Evolutionary conservation across 352 stramenopile species (phyloP), one percentile per base, ranked within the genome.

Genomic region (Globisporangium alternatum): DNA sequence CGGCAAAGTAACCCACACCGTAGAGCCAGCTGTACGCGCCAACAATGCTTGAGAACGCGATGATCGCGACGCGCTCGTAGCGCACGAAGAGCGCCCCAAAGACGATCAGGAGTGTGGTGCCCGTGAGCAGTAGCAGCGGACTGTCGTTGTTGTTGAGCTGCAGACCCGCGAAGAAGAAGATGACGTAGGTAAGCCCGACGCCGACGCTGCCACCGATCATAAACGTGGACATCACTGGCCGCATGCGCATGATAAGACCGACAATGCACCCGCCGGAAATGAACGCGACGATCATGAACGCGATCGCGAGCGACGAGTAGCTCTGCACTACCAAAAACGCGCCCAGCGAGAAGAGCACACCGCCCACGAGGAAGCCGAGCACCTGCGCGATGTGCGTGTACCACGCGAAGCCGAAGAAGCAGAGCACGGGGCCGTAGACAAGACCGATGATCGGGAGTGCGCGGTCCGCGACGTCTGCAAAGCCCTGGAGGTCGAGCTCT

Each of bases 1-100:
- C 69, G 6, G 33, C 55, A 44, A 72, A 80, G 33, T 78, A 71
- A 8, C 73, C 73, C 10, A 80, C 59, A 44, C 73, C 73, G 41
- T 67, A 74, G 43, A 64, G 37, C 21, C 49, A 63, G 33, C 60
- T 47, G 43, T 70, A 66, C 0, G 74, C 71, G n/a, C 74, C 74
- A 1, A 72, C 41, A 10, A 73, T 65, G 30, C 71, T 79, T 22
- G 74, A 79, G 39, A 68, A 67, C 8, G 64, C 19, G 21, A 77
- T 69, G 7, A 78, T 51, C n/a, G 63, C 31, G n/a, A 35, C 7
- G 15, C 45, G 54, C 41, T 68, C 62, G 28, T 17, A 68, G 19
- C 30, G 54, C 3, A 63, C 5, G 47, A 62, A 62, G 9, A 58
- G 9, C 47, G 55, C 47, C 0, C 62, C 62, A 22, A 56, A 41